Conservation (phyloP, 306 rosid species). For the Canavalia ensiformis region DNA sequence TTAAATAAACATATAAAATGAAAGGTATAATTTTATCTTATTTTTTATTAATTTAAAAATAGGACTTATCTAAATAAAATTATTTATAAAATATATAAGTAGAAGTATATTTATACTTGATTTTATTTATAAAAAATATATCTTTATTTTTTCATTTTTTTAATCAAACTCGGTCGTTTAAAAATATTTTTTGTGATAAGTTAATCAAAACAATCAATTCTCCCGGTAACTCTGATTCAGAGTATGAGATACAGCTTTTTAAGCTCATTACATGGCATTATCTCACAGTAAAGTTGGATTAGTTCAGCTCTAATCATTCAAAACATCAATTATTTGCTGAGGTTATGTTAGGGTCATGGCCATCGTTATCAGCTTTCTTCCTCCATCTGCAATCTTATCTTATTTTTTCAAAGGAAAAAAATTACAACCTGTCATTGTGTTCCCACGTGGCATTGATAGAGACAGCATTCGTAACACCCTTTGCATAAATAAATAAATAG, state of each 20-base stretch:
- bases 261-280: neutral
- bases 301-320: slow-evolving; percentile 37
- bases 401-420: neutral
- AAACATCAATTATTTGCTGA: slow-evolving; percentile 44
- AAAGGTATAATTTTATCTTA: neutral
- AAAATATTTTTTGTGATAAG: no score
- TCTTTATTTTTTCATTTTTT: neutral
- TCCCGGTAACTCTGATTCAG: neutral
- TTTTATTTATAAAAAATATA: neutral
- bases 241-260: neutral
- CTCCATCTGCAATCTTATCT: neutral
- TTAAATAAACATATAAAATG: neutral
- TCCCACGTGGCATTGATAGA: slow-evolving; percentile 38
- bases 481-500: neutral
- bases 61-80: neutral
- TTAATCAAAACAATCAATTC: neutral
- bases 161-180: no score
- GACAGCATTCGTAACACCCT: neutral
- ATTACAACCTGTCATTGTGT: slow-evolving; percentile 34
- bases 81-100: neutral
- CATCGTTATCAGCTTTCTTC: slow-evolving; percentile 27
- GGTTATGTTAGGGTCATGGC: slow-evolving; percentile 3
- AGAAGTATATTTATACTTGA: no score
- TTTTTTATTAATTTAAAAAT: neutral
- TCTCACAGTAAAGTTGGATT: slow-evolving; percentile 31